Base-by-base conservation (phyloP, 805 yeast genomes). In the Suhomyces tanzawaensis region DNA sequence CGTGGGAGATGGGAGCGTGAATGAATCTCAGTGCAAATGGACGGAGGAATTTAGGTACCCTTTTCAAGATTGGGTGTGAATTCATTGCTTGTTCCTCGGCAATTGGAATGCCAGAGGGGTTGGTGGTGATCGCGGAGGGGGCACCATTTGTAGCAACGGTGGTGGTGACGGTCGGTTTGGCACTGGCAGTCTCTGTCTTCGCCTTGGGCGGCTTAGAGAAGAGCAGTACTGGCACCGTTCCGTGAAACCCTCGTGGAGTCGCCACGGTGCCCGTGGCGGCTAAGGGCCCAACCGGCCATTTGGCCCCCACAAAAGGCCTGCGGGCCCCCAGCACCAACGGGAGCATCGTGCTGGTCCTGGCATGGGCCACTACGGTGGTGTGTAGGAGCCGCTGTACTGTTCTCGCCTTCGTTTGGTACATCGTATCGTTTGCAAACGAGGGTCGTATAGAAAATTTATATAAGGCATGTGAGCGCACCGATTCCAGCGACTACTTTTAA, bases 1-100 rank as follows among this genome's bases (percentile, higher is more conserved):
- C 66, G 53, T 80, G 80, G 1, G 82, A 66, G 3, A 77, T 58
- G 1, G 88, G 88, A 0, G 85, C 80, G 33, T 68, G 53, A 14
- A 70, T 59, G 41, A 82, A 69, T 34, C 70, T 65, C 5, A 55
- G 55, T 1, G 81, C 77, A 46, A 77, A 77, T 11, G 74, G 75
- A 17, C 69, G 64, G 36, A 81, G 55, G 29, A 71, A 62, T 32
- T 59, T 65, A 4, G 87, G 86, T 3, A 81, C 58, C 37, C 66
- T 60, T n/a, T 46, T 47, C 17, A 71, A 42, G 8, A 68, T 60
- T 9, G 58, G 59, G 38, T 55, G 47, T 9, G 19, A 26, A 3
- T 35, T 24, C 32, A 35, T 28, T 17, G 34, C 26, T 13, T 5
- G 13, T 24, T 24, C 27, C 14, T 24, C 27, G 27, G 27, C 13